These are phyloP conservation scores for Hygrocybe coccinea DNA, from an alignment of 768 basidiomycete species.

Conservation along the genomic window DNA sequence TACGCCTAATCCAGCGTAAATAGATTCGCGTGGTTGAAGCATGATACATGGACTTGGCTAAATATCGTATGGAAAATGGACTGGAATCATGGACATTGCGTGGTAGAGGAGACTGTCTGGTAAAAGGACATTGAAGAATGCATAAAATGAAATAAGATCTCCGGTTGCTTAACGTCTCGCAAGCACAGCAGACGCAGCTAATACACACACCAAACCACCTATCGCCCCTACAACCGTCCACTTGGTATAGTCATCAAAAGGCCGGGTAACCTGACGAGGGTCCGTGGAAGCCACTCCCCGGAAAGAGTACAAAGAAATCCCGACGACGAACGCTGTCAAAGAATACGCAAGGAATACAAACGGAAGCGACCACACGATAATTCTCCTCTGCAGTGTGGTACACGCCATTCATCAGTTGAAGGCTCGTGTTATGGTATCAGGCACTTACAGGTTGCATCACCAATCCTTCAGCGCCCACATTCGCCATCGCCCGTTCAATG, in stretches of 20 bases:
- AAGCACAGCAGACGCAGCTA: slow-evolving; percentile 54
- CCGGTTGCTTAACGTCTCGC: too few relatives aligned
- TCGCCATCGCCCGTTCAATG: slow-evolving; percentile 45
- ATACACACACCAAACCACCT: slow-evolving; percentile 58
- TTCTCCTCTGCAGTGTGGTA: slow-evolving; percentile 42
- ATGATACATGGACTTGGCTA: too few relatives aligned
- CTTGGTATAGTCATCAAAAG: slow-evolving; percentile 55
- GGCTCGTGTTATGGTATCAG: background rate
- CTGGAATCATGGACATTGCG: too few relatives aligned
- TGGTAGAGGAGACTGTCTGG: too few relatives aligned
- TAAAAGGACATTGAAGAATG: too few relatives aligned
- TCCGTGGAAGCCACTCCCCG: slow-evolving; percentile 42
- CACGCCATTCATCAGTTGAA: background rate
- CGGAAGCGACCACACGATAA: slow-evolving; percentile 65
- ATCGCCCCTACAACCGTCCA: slow-evolving; percentile 61
- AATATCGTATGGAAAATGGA: too few relatives aligned
- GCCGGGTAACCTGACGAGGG: slow-evolving; percentile 33
- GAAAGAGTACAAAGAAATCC: slow-evolving; percentile 62
- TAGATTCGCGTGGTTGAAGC: too few relatives aligned
- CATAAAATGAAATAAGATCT: too few relatives aligned
- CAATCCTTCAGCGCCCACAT: slow-evolving; percentile 55
- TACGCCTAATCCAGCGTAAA: too few relatives aligned
- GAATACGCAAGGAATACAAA: slow-evolving; percentile 71
- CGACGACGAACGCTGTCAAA: slow-evolving; percentile 62
- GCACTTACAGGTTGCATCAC: slow-evolving; percentile 42